A percentile compares a stretch with the other conserved stretches of the same genome.
phyloP scores from a whole-genome alignment of 2,329 filamentous ascomycete genomes.

The Microdochium trichocladiopsis region DNA sequence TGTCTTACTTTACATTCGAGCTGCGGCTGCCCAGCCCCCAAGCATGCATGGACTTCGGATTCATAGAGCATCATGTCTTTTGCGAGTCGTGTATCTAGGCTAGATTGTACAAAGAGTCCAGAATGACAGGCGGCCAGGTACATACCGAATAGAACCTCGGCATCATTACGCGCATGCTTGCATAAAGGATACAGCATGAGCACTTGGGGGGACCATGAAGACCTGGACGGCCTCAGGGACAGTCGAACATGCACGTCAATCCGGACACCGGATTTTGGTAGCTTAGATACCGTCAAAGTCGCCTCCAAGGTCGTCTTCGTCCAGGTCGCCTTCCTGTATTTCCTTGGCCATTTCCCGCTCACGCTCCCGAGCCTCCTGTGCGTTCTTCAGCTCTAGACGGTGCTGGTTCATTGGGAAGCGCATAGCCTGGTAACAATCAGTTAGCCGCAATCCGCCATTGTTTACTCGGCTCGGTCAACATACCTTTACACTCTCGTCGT shows the following conservation, averaged over 20 bases:
- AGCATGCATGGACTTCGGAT: too few species aligned
- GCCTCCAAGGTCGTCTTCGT: slow-evolving; percentile 91
- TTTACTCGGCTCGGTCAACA: too few species aligned
- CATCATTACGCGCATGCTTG: background rate
- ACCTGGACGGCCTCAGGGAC: background rate
- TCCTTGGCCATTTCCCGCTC: slow-evolving; percentile 98
- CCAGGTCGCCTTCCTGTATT: slow-evolving; percentile 94
- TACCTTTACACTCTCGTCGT: slow-evolving; percentile 98
- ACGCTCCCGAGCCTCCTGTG: slow-evolving; percentile 93
- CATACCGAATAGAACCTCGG: background rate
- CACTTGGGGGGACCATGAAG: background rate
- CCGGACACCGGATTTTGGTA: background rate
- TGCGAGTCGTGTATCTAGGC: background rate
- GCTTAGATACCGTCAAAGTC: slow-evolving; percentile 90
- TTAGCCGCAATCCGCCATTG: slow-evolving; percentile 20
- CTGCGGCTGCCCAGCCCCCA: too few species aligned
- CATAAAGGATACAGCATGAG: background rate
- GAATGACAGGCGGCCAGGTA: background rate
- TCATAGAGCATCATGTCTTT: background rate
- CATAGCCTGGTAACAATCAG: slow-evolving; percentile 63
- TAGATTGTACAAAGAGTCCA: background rate
- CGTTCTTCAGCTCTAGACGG: slow-evolving; percentile 92
- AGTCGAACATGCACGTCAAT: background rate
- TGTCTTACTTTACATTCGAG: background rate
- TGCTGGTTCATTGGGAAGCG: slow-evolving; percentile 99